Conservation (phyloP, 78 protist genomes). For the Chrysochromulina parva region DNA sequence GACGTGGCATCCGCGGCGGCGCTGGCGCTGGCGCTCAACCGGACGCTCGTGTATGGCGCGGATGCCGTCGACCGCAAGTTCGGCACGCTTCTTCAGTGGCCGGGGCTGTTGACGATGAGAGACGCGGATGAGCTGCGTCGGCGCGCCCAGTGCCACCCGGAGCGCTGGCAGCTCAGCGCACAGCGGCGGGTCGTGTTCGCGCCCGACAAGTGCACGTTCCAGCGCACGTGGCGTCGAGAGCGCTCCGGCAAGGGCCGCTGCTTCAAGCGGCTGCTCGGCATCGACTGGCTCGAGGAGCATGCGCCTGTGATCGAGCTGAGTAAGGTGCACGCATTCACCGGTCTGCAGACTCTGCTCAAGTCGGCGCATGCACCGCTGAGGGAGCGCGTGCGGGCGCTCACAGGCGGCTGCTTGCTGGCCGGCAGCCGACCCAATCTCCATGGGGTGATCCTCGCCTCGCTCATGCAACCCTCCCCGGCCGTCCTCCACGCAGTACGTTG, state of each 20-base stretch:
- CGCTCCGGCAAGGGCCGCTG: neutral
- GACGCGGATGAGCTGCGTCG: no score
- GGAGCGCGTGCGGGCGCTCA: neutral
- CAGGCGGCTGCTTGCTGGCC: neutral
- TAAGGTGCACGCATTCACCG: constrained; percentile 7
- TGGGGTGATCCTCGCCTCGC: neutral
- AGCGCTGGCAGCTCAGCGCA: no score
- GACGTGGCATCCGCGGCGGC: constrained; percentile 13
- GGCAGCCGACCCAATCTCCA: neutral
- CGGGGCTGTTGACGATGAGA: neutral
- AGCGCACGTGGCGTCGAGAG: neutral
- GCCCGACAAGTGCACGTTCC: constrained; percentile 7
- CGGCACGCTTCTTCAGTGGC: neutral
- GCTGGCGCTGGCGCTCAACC: neutral
- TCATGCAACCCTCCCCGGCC: neutral
- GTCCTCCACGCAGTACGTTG: neutral
- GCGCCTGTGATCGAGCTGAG: neutral
- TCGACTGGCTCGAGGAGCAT: neutral
- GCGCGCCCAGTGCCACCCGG: neutral
- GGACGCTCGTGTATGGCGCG: neutral
- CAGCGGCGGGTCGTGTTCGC: no score
- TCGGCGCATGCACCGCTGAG: neutral
- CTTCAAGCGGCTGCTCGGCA: neutral
- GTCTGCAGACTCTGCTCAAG: neutral
- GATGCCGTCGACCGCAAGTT: neutral